Evolutionary conservation across 2,329 filamentous ascomycete species (phyloP), one percentile per base, ranked within the genome.

Genomic region (Neonectria punicea): DNA sequence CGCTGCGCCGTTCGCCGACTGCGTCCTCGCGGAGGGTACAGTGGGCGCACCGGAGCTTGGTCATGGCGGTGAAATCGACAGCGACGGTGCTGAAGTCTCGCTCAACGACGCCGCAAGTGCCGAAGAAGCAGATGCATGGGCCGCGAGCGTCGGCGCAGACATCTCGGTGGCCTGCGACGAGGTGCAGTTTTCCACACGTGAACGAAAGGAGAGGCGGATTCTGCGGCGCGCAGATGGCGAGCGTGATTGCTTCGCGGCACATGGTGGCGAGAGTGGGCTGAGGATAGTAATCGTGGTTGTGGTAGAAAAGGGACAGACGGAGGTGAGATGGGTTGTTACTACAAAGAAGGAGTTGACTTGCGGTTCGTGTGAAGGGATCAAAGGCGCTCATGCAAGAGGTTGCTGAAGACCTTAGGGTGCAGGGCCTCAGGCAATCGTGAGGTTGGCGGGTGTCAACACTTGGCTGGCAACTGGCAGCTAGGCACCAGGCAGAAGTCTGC

Each of bases 101-200:
- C 2, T 53, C 32, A 6, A 75, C 30, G 0, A 0, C 30, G 2
- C 74, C 74, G 4, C 74, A 76, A 1, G 72, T 74, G 0, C 73
- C 74, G 2, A 75, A 70, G 49, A 61, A 74, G 61, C 74, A 75
- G 7, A 68, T 32, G 6, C 74, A 74, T 1, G 18, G 6, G 0
- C 70, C 70, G 0, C 22, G 43, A 0, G 74, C 70, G 0, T 51
- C 13, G 3, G 53, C 30, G 14, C 75, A 76, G 2, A 70, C 14
- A 2, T 53, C 2, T 0, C 67, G 69, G 0, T 65, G 34, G 1
- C 53, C 20, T 0, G 71, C 73, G 2, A 76, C 39, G 16, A 76
- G 59, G 28, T 76, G 75, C 0, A 76, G 66, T 10, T 70, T 68
- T 1, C 66, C 71, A 13, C 75, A 76, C 13, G 62, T 68, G 30